Evolutionary conservation across 2,329 filamentous ascomycete species (phyloP), one percentile per base, ranked within the genome.

Genomic region (Botrytis fabae): DNA sequence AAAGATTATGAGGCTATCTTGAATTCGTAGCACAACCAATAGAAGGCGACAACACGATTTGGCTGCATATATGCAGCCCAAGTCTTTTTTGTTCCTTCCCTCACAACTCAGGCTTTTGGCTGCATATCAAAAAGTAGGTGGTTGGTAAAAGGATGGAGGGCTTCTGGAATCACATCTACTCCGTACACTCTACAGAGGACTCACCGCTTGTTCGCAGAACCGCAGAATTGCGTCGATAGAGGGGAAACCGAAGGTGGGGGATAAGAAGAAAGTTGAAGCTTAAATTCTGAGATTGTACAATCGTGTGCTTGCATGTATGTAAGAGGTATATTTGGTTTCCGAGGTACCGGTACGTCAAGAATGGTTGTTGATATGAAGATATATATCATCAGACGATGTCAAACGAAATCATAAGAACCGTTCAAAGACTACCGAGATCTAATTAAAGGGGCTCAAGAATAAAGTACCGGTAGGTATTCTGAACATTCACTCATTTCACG

Each of bases 171-270:
- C 71, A 44, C 65, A 28, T 69, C 65, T 61, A 54, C 46, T 32
- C 32, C 32, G 32, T 61, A 54, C 48, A n/a, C 51, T 28, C 51
- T 54, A 28, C 12, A n/a, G 16, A 57, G n/a, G 18, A 61, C 71
- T 54, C 64, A 71, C 69, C 69, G 69, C 69, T 71, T 71, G 60
- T 71, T 71, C 69, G 69, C 69, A 63, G 46, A 40, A 51, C 63
- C 62, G 46, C 65, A 63, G 61, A 63, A 63, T 28, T 25, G 38
- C 38, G 40, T n/a, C 61, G 38, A 54, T 25, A 44, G 70, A 59
- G 46, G 38, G 46, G 20, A 44, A 44, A 16, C 28, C 32, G 18
- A 71, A 71, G 40, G 57, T 64, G 57, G 69, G 59, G 44, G 60
- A 71, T 64, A 71, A 65, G 69, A 64, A 10, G 22, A 63, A 20